phyloP scores from a whole-genome alignment of 2,329 filamentous ascomycete species.

The Colletotrichum tropicale region DNA sequence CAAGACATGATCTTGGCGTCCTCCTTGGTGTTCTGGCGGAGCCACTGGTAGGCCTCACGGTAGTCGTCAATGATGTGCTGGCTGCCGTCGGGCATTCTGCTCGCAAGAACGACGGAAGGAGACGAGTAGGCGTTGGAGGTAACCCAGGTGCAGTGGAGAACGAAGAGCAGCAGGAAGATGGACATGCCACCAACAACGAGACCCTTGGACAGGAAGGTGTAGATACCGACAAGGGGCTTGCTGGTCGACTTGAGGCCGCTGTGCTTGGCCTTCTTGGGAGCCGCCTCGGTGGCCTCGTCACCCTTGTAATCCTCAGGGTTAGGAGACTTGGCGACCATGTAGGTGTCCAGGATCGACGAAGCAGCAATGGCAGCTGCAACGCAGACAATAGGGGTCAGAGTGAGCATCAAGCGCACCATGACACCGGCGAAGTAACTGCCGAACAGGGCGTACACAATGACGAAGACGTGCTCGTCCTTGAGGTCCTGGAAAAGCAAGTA shows the following conservation, averaged over 20 bases:
- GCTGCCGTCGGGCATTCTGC: conserved; percentile 88
- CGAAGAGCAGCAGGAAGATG: conserved; percentile 88
- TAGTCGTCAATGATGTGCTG: conserved; percentile 99
- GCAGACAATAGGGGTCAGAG: conserved; percentile 93
- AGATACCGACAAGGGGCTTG: conserved; percentile 82
- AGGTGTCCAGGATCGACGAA: conserved; percentile 88
- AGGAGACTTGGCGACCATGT: conserved; percentile 67
- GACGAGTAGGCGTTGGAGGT: conserved; percentile 99
- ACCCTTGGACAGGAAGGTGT: conserved; percentile 78
- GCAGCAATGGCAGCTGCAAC: conserved; percentile 89
- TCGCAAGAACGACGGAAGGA: conserved; percentile 94
- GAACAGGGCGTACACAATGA: conserved; percentile 96
- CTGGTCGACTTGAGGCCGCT: conserved; percentile 71
- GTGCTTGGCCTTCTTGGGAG: conserved; percentile 61
- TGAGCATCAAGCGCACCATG: conserved; percentile 99
- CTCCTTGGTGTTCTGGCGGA: conserved; percentile 92
- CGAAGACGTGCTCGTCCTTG: conserved; percentile 95
- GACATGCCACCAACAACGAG: conserved; percentile 75
- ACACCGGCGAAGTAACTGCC: conserved; percentile 98
- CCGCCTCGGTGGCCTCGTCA: conserved; percentile 52
- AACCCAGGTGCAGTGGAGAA: conserved; percentile 98
- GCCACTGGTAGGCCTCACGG: conserved; percentile 98
- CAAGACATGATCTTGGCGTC: conserved; percentile 99
- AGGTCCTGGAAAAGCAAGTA: conserved; percentile 97
- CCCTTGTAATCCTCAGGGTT: conserved; percentile 38